A percentile compares a stretch with the other conserved stretches of the same genome.
phyloP scores from a whole-genome alignment of 139 green algal species.

The Dunaliella primolecta region DNA sequence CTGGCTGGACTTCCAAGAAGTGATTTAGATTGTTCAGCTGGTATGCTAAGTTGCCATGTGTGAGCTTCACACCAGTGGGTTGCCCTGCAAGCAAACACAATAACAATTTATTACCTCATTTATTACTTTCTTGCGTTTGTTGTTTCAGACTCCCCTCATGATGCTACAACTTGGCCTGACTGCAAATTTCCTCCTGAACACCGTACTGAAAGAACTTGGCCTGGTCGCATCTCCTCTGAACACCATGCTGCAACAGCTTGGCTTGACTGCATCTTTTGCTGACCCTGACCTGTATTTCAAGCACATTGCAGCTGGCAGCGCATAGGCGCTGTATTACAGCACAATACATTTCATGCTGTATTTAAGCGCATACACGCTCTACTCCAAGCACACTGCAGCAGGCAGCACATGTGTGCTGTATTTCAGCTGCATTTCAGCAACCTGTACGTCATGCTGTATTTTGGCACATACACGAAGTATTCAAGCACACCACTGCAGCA shows the following conservation, averaged over 20 bases:
- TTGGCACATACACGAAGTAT: no score
- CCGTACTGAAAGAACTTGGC: background rate
- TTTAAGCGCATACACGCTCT: no score
- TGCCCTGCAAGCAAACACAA: slow-evolving; percentile 29
- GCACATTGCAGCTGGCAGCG: no score
- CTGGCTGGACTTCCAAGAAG: slow-evolving; percentile 54
- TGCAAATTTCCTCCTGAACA: background rate
- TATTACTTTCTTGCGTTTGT: background rate
- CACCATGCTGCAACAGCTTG: background rate
- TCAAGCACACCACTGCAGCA: no score
- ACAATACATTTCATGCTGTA: no score
- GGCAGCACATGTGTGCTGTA: no score
- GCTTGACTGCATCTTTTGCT: background rate
- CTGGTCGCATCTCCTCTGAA: background rate
- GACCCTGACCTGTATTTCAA: no score
- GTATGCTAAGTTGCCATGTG: slow-evolving; percentile 84
- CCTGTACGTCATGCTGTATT: no score
- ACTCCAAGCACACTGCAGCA: no score
- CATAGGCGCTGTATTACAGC: no score
- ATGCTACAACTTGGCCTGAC: background rate
- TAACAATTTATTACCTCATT: background rate
- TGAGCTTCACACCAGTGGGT: slow-evolving; percentile 76
- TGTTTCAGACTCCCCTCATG: background rate
- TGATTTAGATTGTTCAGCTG: slow-evolving; percentile 62
- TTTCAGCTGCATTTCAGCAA: no score